phyloP scores from a whole-genome alignment of 73 alveolate genomes.

The Paramecium tetraurelia region DNA sequence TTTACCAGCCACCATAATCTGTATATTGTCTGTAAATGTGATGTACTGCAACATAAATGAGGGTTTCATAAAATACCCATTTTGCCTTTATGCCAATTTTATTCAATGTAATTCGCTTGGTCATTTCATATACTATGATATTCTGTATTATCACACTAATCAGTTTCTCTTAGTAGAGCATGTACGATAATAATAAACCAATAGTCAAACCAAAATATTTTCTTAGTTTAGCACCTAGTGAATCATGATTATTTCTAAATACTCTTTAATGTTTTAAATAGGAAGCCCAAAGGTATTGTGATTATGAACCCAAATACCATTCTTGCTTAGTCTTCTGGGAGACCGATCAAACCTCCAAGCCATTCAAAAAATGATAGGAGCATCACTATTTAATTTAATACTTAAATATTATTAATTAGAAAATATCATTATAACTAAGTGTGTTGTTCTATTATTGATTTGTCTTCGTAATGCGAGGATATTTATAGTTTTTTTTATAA shows the following conservation, averaged over 20 bases:
- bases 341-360: neutral
- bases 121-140: neutral
- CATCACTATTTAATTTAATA: neutral
- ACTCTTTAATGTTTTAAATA: neutral
- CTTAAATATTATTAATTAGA: neutral
- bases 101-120: neutral
- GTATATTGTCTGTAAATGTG: constrained; percentile 57
- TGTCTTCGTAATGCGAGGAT: too few species aligned
- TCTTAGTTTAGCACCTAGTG: neutral
- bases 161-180: neutral
- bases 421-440: neutral
- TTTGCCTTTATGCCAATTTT: neutral
- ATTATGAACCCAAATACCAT: constrained; percentile 32
- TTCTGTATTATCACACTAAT: neutral
- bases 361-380: neutral
- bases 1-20: constrained; percentile 63
- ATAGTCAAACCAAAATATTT: neutral
- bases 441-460: neutral
- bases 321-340: constrained; percentile 11
- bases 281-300: constrained; percentile 5
- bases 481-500: neutral
- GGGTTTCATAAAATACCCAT: constrained; percentile 24
- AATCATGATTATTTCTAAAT: neutral
- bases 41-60: constrained; percentile 27
- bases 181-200: neutral